Evolutionary conservation across 768 basidiomycete genomes (phyloP), one percentile per base, ranked within the genome.

Genomic region (Ramaria sp.): DNA sequence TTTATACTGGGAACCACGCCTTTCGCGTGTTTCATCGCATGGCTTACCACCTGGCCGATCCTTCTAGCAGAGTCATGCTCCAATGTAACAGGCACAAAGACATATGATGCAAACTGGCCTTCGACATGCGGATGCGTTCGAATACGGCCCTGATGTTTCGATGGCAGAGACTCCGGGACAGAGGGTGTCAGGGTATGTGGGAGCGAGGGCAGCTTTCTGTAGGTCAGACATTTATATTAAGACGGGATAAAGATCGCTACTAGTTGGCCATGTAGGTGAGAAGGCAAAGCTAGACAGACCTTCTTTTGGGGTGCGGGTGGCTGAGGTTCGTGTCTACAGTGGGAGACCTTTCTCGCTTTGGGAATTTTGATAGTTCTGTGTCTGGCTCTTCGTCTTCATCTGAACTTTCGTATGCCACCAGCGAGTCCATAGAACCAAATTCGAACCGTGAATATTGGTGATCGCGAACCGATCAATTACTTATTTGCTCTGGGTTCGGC

Each of bases 51-150:
- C 24, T 69, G 68, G 59, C 72, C 69, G 47, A 90, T 69, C 12
- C 33, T 34, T 13, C 70, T 61, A 15, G 52, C 22, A 19, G 78
- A 74, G 33, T 63, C 66, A 39, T 65, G 72, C 49, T 71, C 68
- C 30, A 86, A 61, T 53, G 66, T 61, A 65, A 94, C 64, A 0
- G 84, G 79, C 11, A 91, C 73, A 65, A 86, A 94, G 53, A 93
- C 76, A 70, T 94, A 81, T 4, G 86, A 75, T 0, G 84, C 82
- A 66, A 81, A 94, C 65, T 94, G 91, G 0, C 94, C 94, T 12
- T 91, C 86, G 4, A 91, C 82, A 65, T 91, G 89, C 1, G 91
- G 90, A 0, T 73, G 75, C 0, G 82, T 74, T 31, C 94, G 81
- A 48, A 73, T 74, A 31, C 93, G 80, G 13, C 94, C 94, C 72